Evolutionary conservation across 139 green algal species (phyloP), one percentile per base, ranked within the genome.

Genomic region (Tetraselmis chui): DNA sequence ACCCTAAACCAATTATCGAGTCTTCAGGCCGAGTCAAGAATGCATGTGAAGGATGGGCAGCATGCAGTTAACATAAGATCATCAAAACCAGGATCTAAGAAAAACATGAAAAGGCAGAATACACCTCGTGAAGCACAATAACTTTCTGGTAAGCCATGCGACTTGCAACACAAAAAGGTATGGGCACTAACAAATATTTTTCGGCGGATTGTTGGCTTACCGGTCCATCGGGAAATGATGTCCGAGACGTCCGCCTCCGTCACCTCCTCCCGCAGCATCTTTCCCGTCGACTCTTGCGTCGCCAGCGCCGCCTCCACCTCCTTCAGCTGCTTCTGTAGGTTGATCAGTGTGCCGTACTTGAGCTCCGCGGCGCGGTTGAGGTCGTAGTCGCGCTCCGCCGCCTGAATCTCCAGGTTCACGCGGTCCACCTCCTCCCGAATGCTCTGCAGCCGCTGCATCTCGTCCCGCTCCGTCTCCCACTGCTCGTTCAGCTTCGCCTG

Each of bases 271-370:
- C 96, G 92, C 80, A 99, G 88, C 92, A 98, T 93, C n/a, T 77
- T 77, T 22, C 5, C 74, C 23, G 74, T 28, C 23, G n/a, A 29
- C 74, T 77, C n/a, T 25, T 87, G 30, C 30, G 28, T 28, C 32
- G 89, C 82, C 59, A 92, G 87, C 29, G 83, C 81, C 1, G 84
- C 67, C 88, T 97, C 92, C n/a, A 93, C 93, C 59, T 87, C 80
- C 84, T 93, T 88, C n/a, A 98, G 86, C 84, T 92, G 80, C 79
- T 92, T 93, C 88, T 98, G 94, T 80, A 99, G 92, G 24, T 89
- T 85, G 80, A 96, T 91, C 74, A 99, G 91, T 18, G 92, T 97
- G 31, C 96, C 96, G 83, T 99, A 99, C 91, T 99, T 99, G 83
- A 99, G 91, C 91, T 99, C 96, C 2, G 96, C 96, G 1, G 96